Conservation (phyloP, 306 rosid species). For the Macrotyloma uniflorum region DNA sequence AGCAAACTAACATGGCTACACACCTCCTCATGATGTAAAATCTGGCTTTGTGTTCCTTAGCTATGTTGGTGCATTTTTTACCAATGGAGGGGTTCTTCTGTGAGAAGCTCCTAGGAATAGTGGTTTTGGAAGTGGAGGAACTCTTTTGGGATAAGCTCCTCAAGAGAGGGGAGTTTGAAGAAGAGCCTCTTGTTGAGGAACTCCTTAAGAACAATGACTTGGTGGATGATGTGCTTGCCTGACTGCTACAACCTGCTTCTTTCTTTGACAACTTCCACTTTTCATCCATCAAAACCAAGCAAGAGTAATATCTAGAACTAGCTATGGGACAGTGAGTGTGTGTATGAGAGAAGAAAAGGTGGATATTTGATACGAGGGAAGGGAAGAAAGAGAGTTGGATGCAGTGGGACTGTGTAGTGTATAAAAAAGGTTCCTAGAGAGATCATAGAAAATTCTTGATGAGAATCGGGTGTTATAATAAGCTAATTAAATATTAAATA, state of each 20-base stretch:
- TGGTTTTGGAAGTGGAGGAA: slow-evolving; percentile 52
- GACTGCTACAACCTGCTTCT: slow-evolving; percentile 52
- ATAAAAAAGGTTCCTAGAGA: slow-evolving; percentile 24
- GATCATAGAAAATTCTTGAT: slow-evolving; percentile 24
- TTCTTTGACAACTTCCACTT: slow-evolving; percentile 87
- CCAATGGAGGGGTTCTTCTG: slow-evolving; percentile 76
- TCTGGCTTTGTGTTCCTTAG: slow-evolving; percentile 92
- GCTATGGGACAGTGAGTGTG: neutral
- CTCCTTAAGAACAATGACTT: slow-evolving; percentile 72
- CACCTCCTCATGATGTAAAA: slow-evolving; percentile 94
- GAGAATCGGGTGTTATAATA: slow-evolving; percentile 29
- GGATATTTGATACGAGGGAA: slow-evolving; percentile 21
- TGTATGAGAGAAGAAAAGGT: neutral
- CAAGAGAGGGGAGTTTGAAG: slow-evolving; percentile 63
- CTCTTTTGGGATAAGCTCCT: slow-evolving; percentile 69
- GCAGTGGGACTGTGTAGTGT: slow-evolving; percentile 33
- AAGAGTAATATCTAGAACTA: slow-evolving; percentile 18
- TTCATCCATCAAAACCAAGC: slow-evolving; percentile 60
- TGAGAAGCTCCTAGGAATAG: slow-evolving; percentile 67
- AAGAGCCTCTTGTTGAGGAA: slow-evolving; percentile 62
- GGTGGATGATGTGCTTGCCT: slow-evolving; percentile 13
- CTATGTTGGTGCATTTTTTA: slow-evolving; percentile 71
- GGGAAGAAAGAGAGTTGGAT: slow-evolving; percentile 35
- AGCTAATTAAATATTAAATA: slow-evolving; percentile 22
- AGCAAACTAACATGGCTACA: slow-evolving; percentile 94